Percentiles rank a stretch among this genome's conserved stretches.
Evolutionary conservation across 768 basidiomycete species (phyloP).

Genomic region (Lepiota venenata): DNA sequence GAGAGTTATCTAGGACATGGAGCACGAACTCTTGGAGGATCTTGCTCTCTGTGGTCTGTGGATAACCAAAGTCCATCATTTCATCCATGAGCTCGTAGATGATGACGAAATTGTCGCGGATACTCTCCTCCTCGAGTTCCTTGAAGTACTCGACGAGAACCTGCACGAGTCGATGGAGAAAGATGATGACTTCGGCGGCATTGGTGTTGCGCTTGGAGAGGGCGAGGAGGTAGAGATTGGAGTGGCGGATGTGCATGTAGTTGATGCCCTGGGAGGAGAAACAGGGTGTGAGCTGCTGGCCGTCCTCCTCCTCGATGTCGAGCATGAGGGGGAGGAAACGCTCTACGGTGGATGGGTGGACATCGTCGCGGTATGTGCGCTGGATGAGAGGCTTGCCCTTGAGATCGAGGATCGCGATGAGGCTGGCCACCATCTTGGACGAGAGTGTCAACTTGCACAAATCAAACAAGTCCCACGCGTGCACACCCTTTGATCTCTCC

Average conservation of each 20-base stretch:
- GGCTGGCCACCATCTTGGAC: conserved; percentile 39
- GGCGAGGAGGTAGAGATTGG: conserved; percentile 94
- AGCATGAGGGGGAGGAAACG: conserved; percentile 90
- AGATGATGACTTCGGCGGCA: conserved; percentile 93
- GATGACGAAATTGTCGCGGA: conserved; percentile 98
- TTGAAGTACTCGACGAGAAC: conserved; percentile 99
- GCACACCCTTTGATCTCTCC: too few relatives aligned
- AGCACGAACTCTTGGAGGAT: conserved; percentile 89
- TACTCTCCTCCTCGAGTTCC: conserved; percentile 98
- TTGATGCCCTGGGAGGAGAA: conserved; percentile 95
- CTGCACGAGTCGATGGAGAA: conserved; percentile 89
- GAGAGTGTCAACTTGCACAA: too few relatives aligned
- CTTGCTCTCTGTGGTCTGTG: conserved; percentile 99
- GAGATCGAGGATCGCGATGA: conserved; percentile 95
- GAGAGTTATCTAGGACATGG: background rate
- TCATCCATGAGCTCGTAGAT: conserved; percentile 99
- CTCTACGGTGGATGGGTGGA: conserved; percentile 85
- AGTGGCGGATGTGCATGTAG: conserved; percentile 98
- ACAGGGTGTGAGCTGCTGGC: conserved; percentile 93
- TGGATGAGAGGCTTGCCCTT: conserved; percentile 99
- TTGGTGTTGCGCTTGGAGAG: conserved; percentile 95
- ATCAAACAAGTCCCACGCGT: too few relatives aligned
- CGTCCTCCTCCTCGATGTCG: conserved; percentile 97
- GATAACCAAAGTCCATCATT: conserved; percentile 99
- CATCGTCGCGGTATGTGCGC: conserved; percentile 94